A percentile compares a stretch with the other conserved stretches of the same genome.
phyloP scores from a whole-genome alignment of 306 rosid genomes.

The Adenanthera pavonina region DNA sequence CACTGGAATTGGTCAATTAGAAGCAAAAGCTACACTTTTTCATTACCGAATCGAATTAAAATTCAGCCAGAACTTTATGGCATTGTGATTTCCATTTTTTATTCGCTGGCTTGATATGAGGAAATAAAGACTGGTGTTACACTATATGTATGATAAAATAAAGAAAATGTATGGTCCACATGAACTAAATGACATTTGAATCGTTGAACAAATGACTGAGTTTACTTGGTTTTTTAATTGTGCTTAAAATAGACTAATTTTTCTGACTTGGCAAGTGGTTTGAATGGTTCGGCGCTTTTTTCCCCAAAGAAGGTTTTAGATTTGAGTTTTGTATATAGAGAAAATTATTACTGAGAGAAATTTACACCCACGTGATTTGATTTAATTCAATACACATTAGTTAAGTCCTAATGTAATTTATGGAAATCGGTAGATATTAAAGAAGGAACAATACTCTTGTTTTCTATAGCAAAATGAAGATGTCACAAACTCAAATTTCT shows the following conservation, averaged over 20 bases:
- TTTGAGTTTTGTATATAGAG: too few species aligned
- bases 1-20: constrained; percentile 36
- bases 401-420: too few species aligned
- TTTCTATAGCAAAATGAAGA: background rate
- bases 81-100: background rate
- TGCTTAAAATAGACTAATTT: background rate
- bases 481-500: background rate
- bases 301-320: too few species aligned
- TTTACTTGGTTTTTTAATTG: background rate
- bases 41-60: constrained; percentile 58
- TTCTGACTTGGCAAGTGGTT: background rate
- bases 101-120: background rate
- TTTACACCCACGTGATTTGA: too few species aligned
- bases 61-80: constrained; percentile 48
- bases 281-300: background rate
- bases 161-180: constrained; percentile 23
- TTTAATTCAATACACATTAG: too few species aligned
- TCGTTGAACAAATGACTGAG: constrained; percentile 45
- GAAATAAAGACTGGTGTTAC: background rate
- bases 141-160: background rate
- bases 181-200: constrained; percentile 31
- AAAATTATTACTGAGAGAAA: too few species aligned
- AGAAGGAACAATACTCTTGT: background rate
- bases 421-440: too few species aligned
- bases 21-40: constrained; percentile 17